These are phyloP conservation scores for Elongisporangium undulatum DNA, from an alignment of 352 stramenopile genomes.

Conservation along the genomic window DNA sequence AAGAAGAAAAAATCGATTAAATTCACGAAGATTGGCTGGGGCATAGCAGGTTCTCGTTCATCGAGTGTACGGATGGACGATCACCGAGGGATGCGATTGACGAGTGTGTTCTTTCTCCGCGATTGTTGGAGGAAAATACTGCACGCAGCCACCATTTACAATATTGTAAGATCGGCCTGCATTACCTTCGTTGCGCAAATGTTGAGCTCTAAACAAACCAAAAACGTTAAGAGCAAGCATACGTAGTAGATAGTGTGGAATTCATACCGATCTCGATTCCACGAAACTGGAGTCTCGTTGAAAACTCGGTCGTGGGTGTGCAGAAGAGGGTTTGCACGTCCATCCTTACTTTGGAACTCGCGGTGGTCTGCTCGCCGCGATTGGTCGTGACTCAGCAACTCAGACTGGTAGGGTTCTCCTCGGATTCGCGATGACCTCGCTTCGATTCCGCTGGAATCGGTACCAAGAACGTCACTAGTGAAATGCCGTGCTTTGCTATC, in stretches of 20 bases:
- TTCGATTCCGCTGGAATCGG: slow-evolving; percentile 3
- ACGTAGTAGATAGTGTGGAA: not conserved
- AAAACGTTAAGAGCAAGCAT: not conserved
- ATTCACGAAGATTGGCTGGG: no score
- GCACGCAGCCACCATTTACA: slow-evolving; percentile 50
- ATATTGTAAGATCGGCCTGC: slow-evolving; percentile 61
- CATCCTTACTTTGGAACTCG: slow-evolving; percentile 56
- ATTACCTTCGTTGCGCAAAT: slow-evolving; percentile 68
- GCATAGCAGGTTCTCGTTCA: slow-evolving; percentile 12
- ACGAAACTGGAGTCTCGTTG: slow-evolving; percentile 53
- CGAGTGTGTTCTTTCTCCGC: slow-evolving; percentile 57
- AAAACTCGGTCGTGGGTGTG: slow-evolving; percentile 63
- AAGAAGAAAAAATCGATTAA: not conserved
- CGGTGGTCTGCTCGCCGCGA: slow-evolving; percentile 21
- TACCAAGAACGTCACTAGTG: slow-evolving; percentile 50
- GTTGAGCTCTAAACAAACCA: slow-evolving; percentile 40
- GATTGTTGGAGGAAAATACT: slow-evolving; percentile 59
- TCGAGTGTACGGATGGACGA: slow-evolving; percentile 54
- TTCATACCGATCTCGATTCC: slow-evolving; percentile 45
- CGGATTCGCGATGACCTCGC: slow-evolving; percentile 12
- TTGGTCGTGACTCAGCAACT: slow-evolving; percentile 45
- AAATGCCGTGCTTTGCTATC: slow-evolving; percentile 37
- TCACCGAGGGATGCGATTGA: slow-evolving; percentile 64
- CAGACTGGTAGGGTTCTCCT: slow-evolving; percentile 38
- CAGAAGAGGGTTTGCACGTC: slow-evolving; percentile 32